Percentiles rank a stretch among this genome's conserved stretches.
These are phyloP conservation scores for Wallacemonas collosoma DNA, from an alignment of 208 protist species.

Conservation along the genomic window DNA sequence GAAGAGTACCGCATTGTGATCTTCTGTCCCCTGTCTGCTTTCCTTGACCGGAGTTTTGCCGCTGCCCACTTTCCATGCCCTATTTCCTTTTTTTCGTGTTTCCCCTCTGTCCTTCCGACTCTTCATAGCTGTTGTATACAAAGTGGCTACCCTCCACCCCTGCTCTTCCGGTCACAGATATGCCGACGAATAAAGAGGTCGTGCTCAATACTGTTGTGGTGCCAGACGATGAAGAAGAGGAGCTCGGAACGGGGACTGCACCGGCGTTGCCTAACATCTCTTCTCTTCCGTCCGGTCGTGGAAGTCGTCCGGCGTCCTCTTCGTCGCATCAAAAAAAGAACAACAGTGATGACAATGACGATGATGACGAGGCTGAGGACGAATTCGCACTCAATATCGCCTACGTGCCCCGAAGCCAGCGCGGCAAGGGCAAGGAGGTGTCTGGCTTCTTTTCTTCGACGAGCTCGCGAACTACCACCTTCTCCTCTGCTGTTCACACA, in stretches of 20 bases:
- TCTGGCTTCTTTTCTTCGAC: constrained; percentile 11
- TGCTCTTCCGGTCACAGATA: background rate
- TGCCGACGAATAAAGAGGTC: constrained; percentile 20
- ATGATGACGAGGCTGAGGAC: constrained; percentile 28
- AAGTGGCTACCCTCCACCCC: background rate
- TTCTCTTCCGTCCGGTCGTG: background rate
- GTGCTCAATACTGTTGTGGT: constrained; percentile 26
- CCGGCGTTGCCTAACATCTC: background rate
- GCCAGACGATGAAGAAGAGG: constrained; percentile 54
- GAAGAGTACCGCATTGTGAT: too few species aligned
- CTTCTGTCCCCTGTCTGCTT: too few species aligned
- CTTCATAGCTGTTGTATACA: background rate
- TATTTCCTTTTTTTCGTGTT: background rate
- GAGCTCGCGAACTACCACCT: background rate
- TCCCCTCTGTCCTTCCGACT: background rate
- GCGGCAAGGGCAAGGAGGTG: background rate
- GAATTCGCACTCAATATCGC: constrained; percentile 43
- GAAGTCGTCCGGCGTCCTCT: background rate
- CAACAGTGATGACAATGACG: background rate
- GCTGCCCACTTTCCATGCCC: background rate
- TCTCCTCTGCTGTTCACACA: background rate
- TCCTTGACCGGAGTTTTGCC: too few species aligned
- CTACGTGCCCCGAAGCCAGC: constrained; percentile 39
- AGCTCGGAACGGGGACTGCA: constrained; percentile 16
- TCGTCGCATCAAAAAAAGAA: background rate